Conservation (phyloP, 2,329 filamentous ascomycete species). For the Colletotrichum australisinense region DNA sequence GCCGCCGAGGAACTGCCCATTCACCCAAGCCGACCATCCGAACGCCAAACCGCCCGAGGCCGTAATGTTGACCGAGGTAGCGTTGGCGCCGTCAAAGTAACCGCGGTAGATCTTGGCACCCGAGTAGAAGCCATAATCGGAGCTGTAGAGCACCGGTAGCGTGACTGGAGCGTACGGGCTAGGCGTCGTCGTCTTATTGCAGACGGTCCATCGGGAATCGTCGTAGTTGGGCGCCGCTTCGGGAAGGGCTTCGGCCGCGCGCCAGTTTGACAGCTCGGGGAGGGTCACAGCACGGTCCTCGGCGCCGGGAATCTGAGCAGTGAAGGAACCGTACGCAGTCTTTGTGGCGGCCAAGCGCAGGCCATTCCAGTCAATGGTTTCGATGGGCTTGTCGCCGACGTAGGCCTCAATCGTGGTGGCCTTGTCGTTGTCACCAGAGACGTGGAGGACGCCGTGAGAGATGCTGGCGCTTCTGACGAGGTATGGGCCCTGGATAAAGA, state of each 20-base stretch:
- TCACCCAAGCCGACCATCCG: conserved; percentile 76
- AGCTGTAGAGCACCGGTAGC: conserved; percentile 75
- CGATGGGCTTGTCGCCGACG: conserved; percentile 55
- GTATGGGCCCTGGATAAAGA: conserved; percentile 74
- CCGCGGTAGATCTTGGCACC: conserved; percentile 78
- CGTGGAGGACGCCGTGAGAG: conserved; percentile 63
- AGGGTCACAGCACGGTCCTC: conserved; percentile 57
- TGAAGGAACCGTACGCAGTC: conserved; percentile 57
- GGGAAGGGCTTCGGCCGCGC: conserved; percentile 76
- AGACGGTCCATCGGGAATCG: conserved; percentile 74
- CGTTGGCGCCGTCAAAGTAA: conserved; percentile 72
- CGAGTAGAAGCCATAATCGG: conserved; percentile 81
- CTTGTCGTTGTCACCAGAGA: conserved; percentile 78
- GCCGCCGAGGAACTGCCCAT: conserved; percentile 72
- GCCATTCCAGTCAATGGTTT: conserved; percentile 72
- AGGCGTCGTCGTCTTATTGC: conserved; percentile 67
- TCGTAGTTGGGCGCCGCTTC: conserved; percentile 74
- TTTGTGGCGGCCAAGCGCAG: conserved; percentile 48
- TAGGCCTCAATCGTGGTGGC: conserved; percentile 71
- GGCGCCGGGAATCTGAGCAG: conserved; percentile 58
- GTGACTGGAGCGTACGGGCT: conserved; percentile 68
- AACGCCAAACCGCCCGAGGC: conserved; percentile 77
- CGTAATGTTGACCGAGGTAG: conserved; percentile 68
- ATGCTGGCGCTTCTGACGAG: conserved; percentile 71
- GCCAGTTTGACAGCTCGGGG: conserved; percentile 73